These are phyloP conservation scores for Rhizopogon vesiculosus DNA, from an alignment of 768 basidiomycete species.

Conservation along the genomic window DNA sequence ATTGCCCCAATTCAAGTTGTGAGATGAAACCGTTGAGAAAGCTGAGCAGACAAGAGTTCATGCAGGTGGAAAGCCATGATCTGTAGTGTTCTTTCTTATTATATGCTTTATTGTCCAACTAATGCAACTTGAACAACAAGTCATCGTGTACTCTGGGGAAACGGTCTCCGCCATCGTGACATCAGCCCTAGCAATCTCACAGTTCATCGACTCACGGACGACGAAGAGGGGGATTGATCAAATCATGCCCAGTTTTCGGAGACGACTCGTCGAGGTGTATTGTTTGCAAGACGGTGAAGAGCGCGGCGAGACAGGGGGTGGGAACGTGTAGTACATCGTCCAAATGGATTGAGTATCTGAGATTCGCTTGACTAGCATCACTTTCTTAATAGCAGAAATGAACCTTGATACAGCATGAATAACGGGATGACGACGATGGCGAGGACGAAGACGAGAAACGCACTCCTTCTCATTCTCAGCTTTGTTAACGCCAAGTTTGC, in stretches of 20 bases:
- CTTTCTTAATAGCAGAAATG: slow-evolving; percentile 61
- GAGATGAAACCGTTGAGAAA: too few species aligned
- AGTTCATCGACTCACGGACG: neutral
- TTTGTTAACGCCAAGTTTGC: slow-evolving; percentile 40
- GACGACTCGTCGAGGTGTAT: slow-evolving; percentile 43
- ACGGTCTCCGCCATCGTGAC: too few species aligned
- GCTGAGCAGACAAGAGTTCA: too few species aligned
- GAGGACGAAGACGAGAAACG: slow-evolving; percentile 9
- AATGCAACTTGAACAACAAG: too few species aligned
- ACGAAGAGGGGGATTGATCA: neutral
- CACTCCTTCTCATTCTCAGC: slow-evolving; percentile 65
- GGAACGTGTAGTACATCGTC: slow-evolving; percentile 70
- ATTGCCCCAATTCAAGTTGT: too few species aligned
- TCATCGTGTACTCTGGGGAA: too few species aligned
- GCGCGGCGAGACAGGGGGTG: slow-evolving; percentile 65
- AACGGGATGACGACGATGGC: too few species aligned
- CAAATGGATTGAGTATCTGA: slow-evolving; percentile 64
- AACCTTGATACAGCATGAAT: slow-evolving; percentile 39
- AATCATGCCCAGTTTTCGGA: slow-evolving; percentile 54
- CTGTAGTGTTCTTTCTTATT: too few species aligned
- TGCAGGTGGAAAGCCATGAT: too few species aligned
- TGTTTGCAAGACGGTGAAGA: slow-evolving; percentile 75
- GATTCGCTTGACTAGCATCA: slow-evolving; percentile 54
- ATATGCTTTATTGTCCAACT: too few species aligned
- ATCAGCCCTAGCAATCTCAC: too few species aligned